These are phyloP conservation scores for Chytridiales sp. DNA, from an alignment of 371 early-diverging fungal species.

Conservation along the genomic window DNA sequence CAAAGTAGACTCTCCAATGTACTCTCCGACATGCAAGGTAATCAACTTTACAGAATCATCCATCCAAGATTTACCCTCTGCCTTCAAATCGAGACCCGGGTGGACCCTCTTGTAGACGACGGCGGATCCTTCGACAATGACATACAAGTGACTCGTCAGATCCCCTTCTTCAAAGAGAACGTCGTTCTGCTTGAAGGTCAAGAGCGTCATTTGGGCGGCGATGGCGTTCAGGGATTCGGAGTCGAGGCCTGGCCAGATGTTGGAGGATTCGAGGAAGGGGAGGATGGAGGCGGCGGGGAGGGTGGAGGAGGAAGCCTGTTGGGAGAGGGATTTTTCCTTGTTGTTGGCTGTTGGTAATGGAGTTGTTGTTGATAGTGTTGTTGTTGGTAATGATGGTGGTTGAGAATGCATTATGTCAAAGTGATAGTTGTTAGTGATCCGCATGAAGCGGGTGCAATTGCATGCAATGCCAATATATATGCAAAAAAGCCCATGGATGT, in stretches of 20 bases:
- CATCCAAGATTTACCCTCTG: neutral
- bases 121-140: conserved; percentile 14
- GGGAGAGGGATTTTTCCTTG: no score
- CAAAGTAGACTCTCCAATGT: conserved; percentile 22
- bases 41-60: conserved; percentile 23
- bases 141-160: conserved; percentile 9
- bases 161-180: conserved; percentile 15
- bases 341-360: no score
- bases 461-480: no score
- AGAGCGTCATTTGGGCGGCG: conserved; percentile 17
- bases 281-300: neutral
- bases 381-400: no score
- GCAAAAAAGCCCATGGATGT: no score
- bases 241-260: conserved; percentile 28
- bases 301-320: no score
- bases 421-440: no score
- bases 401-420: no score
- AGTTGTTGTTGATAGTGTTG: no score
- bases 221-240: conserved; percentile 16
- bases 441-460: no score
- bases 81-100: neutral
- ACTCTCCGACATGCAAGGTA: conserved; percentile 24
- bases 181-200: conserved; percentile 13
- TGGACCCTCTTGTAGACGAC: conserved; percentile 22
- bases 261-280: conserved; percentile 14